These are phyloP conservation scores for Salix purpurea DNA, from an alignment of 345 rosid genomes.

Conservation along the genomic window DNA sequence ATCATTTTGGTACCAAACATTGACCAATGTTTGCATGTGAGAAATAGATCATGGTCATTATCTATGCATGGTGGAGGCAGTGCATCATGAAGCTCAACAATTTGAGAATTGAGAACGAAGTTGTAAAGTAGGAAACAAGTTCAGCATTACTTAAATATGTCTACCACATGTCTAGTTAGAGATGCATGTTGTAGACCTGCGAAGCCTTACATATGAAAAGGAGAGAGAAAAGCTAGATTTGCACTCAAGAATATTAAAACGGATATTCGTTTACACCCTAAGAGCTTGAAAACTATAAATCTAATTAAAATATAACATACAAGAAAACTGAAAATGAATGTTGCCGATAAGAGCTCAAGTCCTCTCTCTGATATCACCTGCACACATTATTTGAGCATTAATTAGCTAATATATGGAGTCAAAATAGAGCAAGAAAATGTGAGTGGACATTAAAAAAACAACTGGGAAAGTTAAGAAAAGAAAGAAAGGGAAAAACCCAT, in stretches of 20 bases:
- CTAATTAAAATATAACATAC: constrained; percentile 39
- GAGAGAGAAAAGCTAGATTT: background rate
- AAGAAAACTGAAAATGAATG: constrained; percentile 62
- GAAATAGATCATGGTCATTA: no score
- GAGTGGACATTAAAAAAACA: background rate
- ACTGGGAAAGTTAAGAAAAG: background rate
- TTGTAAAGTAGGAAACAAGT: background rate
- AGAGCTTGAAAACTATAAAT: background rate
- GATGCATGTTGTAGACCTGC: background rate
- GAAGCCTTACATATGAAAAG: background rate
- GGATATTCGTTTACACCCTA: background rate
- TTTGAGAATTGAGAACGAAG: background rate
- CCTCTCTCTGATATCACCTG: constrained; percentile 84
- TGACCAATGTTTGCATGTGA: background rate
- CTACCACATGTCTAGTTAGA: background rate
- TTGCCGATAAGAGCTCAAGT: constrained; percentile 71
- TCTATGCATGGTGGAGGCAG: no score
- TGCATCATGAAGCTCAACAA: no score
- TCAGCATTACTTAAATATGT: background rate
- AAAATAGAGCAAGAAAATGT: background rate
- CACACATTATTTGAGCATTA: constrained; percentile 13
- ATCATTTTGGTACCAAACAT: background rate
- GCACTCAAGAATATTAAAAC: background rate
- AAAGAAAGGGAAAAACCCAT: no score
- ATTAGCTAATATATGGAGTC: background rate